Percentiles rank a stretch among this genome's conserved stretches.
Evolutionary conservation across 2,329 filamentous ascomycete genomes (phyloP).

Genomic region (Microascus cirrosus): DNA sequence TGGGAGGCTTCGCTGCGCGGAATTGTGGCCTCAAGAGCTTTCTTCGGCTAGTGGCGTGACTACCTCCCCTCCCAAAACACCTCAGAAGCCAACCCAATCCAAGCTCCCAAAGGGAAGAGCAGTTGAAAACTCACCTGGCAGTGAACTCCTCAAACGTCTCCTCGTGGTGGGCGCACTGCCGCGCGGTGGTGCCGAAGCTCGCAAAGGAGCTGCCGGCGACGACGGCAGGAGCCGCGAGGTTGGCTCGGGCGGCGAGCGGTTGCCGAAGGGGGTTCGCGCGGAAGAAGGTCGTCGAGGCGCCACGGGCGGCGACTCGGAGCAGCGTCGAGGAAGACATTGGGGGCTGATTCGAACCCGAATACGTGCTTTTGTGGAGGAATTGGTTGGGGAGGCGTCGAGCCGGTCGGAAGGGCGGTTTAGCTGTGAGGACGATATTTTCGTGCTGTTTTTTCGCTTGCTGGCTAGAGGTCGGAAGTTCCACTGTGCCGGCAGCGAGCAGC

Average conservation of each 20-base stretch:
- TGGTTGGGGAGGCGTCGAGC: neutral
- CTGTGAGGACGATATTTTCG: neutral
- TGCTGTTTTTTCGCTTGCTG: neutral
- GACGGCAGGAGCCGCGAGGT: slow-evolving; percentile 31
- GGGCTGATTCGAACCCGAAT: slow-evolving; percentile 4
- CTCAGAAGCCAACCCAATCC: neutral
- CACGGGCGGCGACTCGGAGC: slow-evolving; percentile 61
- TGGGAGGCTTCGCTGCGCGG: neutral
- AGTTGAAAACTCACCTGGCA: slow-evolving; percentile 54
- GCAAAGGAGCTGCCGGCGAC: slow-evolving; percentile 35
- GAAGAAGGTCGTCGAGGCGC: slow-evolving; percentile 50
- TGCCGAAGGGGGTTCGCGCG: slow-evolving; percentile 49
- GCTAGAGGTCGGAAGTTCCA: slow-evolving; percentile 1
- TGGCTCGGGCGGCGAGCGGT: slow-evolving; percentile 43
- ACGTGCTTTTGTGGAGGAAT: neutral
- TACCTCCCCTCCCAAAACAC: neutral
- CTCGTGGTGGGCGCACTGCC: slow-evolving; percentile 58
- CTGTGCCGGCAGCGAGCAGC: neutral
- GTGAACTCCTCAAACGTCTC: slow-evolving; percentile 99
- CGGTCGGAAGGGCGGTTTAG: neutral
- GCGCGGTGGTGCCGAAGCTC: slow-evolving; percentile 53
- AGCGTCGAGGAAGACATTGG: slow-evolving; percentile 53
- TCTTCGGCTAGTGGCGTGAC: neutral
- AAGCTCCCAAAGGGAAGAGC: slow-evolving; percentile 2
- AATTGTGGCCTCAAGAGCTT: neutral